phyloP scores from a whole-genome alignment of 2,329 filamentous ascomycete species.

The Talaromyces sp. region DNA sequence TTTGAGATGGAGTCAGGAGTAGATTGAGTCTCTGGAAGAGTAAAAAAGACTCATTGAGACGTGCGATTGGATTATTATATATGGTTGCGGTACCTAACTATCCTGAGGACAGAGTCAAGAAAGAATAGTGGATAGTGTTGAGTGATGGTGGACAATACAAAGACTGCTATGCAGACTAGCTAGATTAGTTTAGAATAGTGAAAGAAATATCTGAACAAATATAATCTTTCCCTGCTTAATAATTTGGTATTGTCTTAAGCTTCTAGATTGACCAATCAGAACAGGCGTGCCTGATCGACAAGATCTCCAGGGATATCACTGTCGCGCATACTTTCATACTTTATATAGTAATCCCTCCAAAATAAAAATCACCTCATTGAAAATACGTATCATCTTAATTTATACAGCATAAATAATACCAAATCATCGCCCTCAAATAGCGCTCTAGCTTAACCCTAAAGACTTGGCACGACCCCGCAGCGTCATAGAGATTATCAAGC shows the following conservation, averaged over 20 bases:
- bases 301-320: not conserved
- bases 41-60: not conserved
- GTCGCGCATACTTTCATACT: not conserved
- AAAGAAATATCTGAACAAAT: too few species aligned
- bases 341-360: not conserved
- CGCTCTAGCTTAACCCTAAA: too few species aligned
- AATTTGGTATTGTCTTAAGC: not conserved
- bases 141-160: not conserved
- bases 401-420: not conserved
- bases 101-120: not conserved
- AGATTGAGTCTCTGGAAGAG: not conserved
- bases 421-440: too few species aligned
- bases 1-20: not conserved
- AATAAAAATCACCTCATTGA: not conserved
- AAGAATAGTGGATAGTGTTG: not conserved
- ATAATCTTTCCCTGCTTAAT: not conserved
- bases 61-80: not conserved
- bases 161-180: not conserved
- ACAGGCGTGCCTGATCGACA: not conserved
- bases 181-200: too few species aligned
- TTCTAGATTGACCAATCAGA: not conserved
- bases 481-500: not conserved
- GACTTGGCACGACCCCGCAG: not conserved
- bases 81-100: not conserved
- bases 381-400: not conserved